Conservation (phyloP, 768 basidiomycete genomes). For the Bullera alba region DNA sequence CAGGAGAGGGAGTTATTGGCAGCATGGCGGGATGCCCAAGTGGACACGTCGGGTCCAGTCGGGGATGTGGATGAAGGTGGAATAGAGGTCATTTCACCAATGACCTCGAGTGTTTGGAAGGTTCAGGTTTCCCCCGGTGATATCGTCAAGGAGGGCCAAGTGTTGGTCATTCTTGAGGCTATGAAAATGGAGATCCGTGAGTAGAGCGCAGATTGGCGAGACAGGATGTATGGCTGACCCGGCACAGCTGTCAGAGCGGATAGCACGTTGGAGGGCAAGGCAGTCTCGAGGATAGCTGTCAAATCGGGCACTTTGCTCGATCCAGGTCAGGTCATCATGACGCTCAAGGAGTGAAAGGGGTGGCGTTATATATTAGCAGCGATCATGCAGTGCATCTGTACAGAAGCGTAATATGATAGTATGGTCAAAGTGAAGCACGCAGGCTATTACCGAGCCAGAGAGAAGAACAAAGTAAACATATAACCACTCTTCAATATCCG, state of each 20-base stretch:
- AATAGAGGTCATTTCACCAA: conserved; percentile 20
- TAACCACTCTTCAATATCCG: no score
- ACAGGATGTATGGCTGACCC: not conserved
- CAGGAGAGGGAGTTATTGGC: conserved; percentile 2
- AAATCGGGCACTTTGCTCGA: conserved; percentile 19
- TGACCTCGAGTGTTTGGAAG: conserved; percentile 31
- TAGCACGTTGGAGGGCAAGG: conserved; percentile 17
- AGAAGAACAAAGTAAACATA: no score
- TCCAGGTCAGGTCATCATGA: conserved; percentile 21
- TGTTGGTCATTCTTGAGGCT: conserved; percentile 25
- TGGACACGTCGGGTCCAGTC: not conserved
- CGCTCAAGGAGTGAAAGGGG: no score
- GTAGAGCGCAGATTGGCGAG: no score
- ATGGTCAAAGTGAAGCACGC: no score
- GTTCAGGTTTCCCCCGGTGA: conserved; percentile 20
- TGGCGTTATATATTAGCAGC: no score
- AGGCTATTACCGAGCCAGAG: no score
- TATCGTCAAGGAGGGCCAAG: conserved; percentile 19
- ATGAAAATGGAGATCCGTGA: conserved; percentile 36
- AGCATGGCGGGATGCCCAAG: not conserved
- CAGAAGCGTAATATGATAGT: no score
- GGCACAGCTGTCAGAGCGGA: conserved; percentile 27
- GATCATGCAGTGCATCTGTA: no score
- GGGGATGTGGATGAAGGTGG: not conserved
- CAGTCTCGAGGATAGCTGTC: conserved; percentile 11